Percentiles rank a stretch among this genome's conserved stretches.
Evolutionary conservation across 495 filamentous ascomycete genomes (phyloP).

Genomic region (Hyaloscypha bicolor): DNA sequence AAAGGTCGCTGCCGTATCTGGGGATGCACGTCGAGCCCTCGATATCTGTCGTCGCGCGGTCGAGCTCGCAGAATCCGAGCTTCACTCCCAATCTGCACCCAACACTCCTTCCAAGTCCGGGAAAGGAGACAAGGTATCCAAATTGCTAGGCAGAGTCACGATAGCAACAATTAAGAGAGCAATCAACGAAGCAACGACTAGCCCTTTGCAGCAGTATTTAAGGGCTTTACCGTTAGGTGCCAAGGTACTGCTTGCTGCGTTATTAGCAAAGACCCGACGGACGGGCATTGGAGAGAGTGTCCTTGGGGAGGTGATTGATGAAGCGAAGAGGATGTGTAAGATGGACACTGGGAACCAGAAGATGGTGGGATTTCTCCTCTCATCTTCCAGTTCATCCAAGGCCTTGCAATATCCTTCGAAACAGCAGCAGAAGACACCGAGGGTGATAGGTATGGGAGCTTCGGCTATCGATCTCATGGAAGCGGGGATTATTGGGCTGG

Average conservation of each 20-base stretch:
- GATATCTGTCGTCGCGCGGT: constrained; percentile 97
- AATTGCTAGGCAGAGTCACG: constrained; percentile 64
- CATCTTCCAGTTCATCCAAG: constrained; percentile 3
- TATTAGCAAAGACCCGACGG: constrained; percentile 75
- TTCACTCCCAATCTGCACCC: constrained; percentile 29
- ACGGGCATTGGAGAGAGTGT: constrained; percentile 86
- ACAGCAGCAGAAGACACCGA: constrained; percentile 36
- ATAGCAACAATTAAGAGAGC: constrained; percentile 92
- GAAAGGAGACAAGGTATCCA: constrained; percentile 18
- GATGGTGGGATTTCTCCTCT: constrained; percentile 28
- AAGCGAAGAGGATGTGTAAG: constrained; percentile 72
- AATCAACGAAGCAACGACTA: constrained; percentile 92
- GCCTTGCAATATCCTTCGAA: not conserved
- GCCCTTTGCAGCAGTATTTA: constrained; percentile 85
- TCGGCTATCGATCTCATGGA: constrained; percentile 83
- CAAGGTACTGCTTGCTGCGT: constrained; percentile 82
- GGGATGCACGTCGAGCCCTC: constrained; percentile 88
- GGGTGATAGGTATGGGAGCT: constrained; percentile 67
- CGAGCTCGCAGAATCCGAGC: constrained; percentile 85
- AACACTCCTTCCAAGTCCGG: constrained; percentile 38
- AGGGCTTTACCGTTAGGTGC: constrained; percentile 76
- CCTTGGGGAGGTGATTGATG: constrained; percentile 88
- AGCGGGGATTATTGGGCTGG: constrained; percentile 82
- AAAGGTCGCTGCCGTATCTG: constrained; percentile 95
- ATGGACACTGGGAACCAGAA: constrained; percentile 49